phyloP scores from a whole-genome alignment of 1,139 yeast species.

The Hyphopichia burtonii region DNA sequence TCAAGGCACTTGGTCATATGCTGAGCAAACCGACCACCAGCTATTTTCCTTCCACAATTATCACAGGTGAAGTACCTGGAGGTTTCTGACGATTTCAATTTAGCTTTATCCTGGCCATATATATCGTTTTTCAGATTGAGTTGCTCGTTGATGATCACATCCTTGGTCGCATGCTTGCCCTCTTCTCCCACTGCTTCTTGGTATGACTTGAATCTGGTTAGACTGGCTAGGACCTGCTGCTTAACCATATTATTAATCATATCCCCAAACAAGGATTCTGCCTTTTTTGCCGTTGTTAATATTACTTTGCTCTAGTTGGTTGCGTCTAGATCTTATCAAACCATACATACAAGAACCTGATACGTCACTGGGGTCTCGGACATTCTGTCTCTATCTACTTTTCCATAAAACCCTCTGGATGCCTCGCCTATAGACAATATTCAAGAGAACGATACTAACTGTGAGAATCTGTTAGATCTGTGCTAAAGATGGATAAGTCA shows the following conservation, averaged over 20 bases:
- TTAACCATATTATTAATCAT: conserved; percentile 35
- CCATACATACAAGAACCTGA: conserved; percentile 14
- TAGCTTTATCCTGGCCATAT: conserved; percentile 41
- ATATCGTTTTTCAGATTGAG: conserved; percentile 29
- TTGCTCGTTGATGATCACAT: conserved; percentile 5
- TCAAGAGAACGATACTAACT: too few species aligned
- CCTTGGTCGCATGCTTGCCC: not conserved
- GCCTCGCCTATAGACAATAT: too few species aligned
- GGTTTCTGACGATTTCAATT: conserved; percentile 38
- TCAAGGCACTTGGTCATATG: conserved; percentile 86
- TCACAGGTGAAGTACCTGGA: conserved; percentile 69
- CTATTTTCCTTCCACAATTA: conserved; percentile 81
- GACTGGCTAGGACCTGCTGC: conserved; percentile 29
- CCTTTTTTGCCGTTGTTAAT: conserved; percentile 15
- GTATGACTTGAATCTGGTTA: conserved; percentile 25
- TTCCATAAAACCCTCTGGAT: not conserved
- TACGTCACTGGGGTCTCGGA: conserved; percentile 14
- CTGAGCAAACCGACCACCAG: conserved; percentile 90
- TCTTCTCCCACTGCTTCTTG: conserved; percentile 17
- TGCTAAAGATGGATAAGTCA: too few species aligned
- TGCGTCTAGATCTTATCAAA: not conserved
- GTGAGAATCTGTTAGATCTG: too few species aligned
- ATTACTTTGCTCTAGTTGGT: not conserved
- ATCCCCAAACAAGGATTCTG: conserved; percentile 32
- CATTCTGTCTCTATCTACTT: conserved; percentile 11